A percentile compares a stretch with the other conserved stretches of the same genome.
Evolutionary conservation across 192 early-diverging fungal species (phyloP).

Genomic region (Phlyctochytrium arcticum): DNA sequence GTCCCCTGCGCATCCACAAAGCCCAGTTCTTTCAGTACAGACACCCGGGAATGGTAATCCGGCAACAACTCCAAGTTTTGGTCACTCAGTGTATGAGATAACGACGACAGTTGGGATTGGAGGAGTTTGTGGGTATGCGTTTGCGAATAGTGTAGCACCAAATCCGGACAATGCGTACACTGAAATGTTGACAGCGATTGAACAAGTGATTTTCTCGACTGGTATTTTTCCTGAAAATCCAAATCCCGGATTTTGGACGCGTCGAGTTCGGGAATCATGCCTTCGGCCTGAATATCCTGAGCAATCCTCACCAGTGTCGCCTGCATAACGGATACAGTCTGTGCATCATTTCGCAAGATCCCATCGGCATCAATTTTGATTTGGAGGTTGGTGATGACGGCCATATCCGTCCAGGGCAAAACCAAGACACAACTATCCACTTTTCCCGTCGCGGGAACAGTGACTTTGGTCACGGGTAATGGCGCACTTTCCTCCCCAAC

Average conservation of each 20-base stretch:
- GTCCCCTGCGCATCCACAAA: constrained; percentile 82
- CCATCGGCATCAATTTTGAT: constrained; percentile 7
- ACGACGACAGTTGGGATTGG: constrained; percentile 64
- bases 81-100: constrained; percentile 77
- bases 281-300: constrained; percentile 5
- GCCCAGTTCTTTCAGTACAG: constrained; percentile 75
- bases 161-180: constrained; percentile 72
- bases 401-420: constrained; percentile 50
- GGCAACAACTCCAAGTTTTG: constrained; percentile 91
- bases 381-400: constrained; percentile 51
- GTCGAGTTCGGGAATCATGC: constrained; percentile 63
- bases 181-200: constrained; percentile 51
- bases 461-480: constrained; percentile 52
- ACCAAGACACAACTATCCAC: constrained; percentile 33
- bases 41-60: constrained; percentile 84
- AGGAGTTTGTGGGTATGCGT: constrained; percentile 60
- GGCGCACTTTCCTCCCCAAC: constrained; percentile 38
- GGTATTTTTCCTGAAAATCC: constrained; percentile 75
- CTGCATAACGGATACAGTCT: neutral
- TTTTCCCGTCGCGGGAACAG: constrained; percentile 32
- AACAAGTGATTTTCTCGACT: constrained; percentile 56
- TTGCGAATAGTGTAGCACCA: constrained; percentile 61
- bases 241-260: constrained; percentile 83
- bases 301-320: neutral
- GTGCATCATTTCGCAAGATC: neutral